Evolutionary conservation across 352 stramenopile species (phyloP).

Genomic region (Phytophthora cactorum): DNA sequence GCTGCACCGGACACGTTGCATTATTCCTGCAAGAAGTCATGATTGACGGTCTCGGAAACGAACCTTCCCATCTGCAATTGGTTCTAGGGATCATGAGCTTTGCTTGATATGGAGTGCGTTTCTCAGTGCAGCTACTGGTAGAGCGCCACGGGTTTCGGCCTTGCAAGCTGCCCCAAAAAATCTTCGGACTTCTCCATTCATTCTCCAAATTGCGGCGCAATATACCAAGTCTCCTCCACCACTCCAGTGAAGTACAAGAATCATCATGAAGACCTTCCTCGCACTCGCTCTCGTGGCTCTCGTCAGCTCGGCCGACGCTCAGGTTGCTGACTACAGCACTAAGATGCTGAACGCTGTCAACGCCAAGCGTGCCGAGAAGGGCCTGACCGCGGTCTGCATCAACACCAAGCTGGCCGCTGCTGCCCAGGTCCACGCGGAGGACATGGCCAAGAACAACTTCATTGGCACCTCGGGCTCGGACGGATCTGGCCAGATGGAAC

Average conservation of each 20-base stretch:
- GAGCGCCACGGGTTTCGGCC: too few species aligned
- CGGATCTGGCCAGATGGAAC: conserved; percentile 35
- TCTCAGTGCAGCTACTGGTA: conserved; percentile 12
- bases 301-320: conserved; percentile 27
- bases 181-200: conserved; percentile 12
- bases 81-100: conserved; percentile 29
- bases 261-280: conserved; percentile 25
- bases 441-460: conserved; percentile 34
- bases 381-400: conserved; percentile 42
- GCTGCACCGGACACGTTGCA: conserved; percentile 5
- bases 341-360: conserved; percentile 47
- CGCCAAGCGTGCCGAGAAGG: conserved; percentile 41
- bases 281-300: conserved; percentile 35
- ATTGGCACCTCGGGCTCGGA: conserved; percentile 32
- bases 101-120: conserved; percentile 25
- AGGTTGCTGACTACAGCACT: conserved; percentile 42
- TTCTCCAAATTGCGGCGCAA: conserved; percentile 36
- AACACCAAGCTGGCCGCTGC: conserved; percentile 44
- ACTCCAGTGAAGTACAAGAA: conserved; percentile 27
- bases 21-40: background rate
- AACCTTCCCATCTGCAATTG: conserved; percentile 22
- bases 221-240: conserved; percentile 25
- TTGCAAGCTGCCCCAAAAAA: conserved; percentile 11
- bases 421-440: conserved; percentile 27
- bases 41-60: background rate